phyloP scores from a whole-genome alignment of 805 yeast genomes.

The Wickerhamomyces chaumierensis region DNA sequence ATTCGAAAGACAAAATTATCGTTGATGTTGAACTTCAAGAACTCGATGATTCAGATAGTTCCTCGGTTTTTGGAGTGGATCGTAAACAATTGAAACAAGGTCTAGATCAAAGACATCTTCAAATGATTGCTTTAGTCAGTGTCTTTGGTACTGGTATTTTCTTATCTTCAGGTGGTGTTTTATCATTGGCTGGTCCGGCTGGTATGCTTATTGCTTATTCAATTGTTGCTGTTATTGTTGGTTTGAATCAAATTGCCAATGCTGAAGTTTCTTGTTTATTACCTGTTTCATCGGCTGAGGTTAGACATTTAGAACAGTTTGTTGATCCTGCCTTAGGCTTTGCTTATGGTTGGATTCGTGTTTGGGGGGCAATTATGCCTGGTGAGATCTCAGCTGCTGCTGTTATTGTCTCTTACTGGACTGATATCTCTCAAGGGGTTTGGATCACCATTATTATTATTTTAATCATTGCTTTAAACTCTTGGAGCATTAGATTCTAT shows the following conservation, averaged over 20 bases:
- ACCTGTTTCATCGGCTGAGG: conserved; percentile 26
- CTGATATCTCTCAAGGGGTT: conserved; percentile 29
- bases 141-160: conserved; percentile 32
- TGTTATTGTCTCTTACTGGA: conserved; percentile 32
- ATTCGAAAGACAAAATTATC: too few relatives aligned
- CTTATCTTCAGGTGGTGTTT: conserved; percentile 26
- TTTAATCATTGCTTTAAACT: conserved; percentile 23
- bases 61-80: conserved; percentile 4
- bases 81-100: conserved; percentile 2
- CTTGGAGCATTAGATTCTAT: conserved; percentile 27
- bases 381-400: conserved; percentile 35
- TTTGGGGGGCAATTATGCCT: conserved; percentile 32
- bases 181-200: conserved; percentile 23
- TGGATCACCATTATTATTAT: conserved; percentile 31
- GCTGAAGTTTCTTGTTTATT: conserved; percentile 26
- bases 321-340: conserved; percentile 34
- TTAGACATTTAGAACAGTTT: conserved; percentile 25
- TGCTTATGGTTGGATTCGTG: conserved; percentile 31
- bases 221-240: conserved; percentile 24
- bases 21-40: background rate
- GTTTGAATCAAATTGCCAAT: conserved; percentile 27
- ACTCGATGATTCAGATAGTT: background rate
- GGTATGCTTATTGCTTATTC: conserved; percentile 24
- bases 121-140: conserved; percentile 38
- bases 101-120: conserved; percentile 25